Evolutionary conservation across 306 rosid genomes (phyloP).

Genomic region (Styphnolobium japonicum): DNA sequence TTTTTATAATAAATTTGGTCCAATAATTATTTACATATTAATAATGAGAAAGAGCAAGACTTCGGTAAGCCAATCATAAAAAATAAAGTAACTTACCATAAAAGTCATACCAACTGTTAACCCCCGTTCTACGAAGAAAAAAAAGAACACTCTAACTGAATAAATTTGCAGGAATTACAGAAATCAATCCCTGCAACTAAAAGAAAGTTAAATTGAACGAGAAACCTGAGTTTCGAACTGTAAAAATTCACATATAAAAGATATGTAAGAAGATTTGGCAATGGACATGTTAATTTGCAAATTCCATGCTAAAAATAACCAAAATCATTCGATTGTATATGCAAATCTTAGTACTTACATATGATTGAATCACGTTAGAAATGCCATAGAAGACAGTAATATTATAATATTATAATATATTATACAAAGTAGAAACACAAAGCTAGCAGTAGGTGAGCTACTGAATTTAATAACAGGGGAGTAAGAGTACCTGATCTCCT

Average conservation of each 20-base stretch:
- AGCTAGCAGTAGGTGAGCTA: no score
- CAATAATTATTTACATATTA: not conserved
- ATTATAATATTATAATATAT: no score
- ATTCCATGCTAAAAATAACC: not conserved
- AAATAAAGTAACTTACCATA: conserved; percentile 17
- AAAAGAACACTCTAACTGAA: not conserved
- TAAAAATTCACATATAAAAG: not conserved
- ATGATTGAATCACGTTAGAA: not conserved
- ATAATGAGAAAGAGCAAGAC: not conserved
- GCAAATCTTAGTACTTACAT: not conserved
- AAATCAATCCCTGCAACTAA: conserved; percentile 1
- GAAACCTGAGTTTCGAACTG: not conserved
- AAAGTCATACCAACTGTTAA: conserved; percentile 32
- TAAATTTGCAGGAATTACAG: conserved; percentile 12
- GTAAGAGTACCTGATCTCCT: conserved; percentile 82
- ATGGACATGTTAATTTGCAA: not conserved
- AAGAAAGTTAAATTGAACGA: not conserved
- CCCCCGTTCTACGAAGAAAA: not conserved
- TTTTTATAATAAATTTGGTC: not conserved
- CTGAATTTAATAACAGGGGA: not conserved
- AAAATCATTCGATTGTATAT: not conserved
- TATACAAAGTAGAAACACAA: not conserved
- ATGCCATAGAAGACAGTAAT: not conserved
- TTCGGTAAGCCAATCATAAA: conserved; percentile 13
- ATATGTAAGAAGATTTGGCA: not conserved